Evolutionary conservation across 345 rosid species (phyloP), one percentile per base, ranked within the genome.

Genomic region (Schrenkiella parvula): DNA sequence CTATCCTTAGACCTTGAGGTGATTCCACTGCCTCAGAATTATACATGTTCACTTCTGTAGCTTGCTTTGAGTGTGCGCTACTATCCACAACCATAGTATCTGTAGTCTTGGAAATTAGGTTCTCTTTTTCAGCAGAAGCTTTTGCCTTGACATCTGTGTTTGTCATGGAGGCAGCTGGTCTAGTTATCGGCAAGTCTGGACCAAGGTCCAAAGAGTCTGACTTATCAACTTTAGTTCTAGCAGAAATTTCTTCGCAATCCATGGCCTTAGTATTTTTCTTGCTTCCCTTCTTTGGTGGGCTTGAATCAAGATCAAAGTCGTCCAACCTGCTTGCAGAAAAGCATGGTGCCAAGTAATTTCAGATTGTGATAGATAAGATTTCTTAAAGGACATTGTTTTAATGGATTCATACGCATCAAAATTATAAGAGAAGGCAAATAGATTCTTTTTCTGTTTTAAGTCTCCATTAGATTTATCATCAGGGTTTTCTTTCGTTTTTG

Each of bases 381-480:
- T 48, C 28, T 13, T 13, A 47, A 21, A 29, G 28, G 46, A 56
- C 62, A 17, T 19, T 25, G 19, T 60, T 48, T 25, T 21, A 54
- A 22, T 51, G 70, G 68, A 63, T 12, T 64, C 89, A 61, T 78
- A 93, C 97, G 64, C 85, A 26, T 86, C 81, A 77, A 91, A 91
- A 72, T 89, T 90, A 82, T 87, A 90, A 50, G 96, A 86, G 84
- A 89, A 90, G 61, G 47, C 42, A 73, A 88, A 87, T 41, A 42
- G 28, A 46, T 82, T 85, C 42, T 73, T 72, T 80, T 84, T 85
- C 69, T 67, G 77, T 73, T 71, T 79, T 70, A 38, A 17, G 53
- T 68, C 80, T 72, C 75, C 79, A 6, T 47, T 68, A 12, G 82
- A 37, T 77, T 84, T 86, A 50, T 79, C 88, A 60, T 81, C 80